phyloP scores from a whole-genome alignment of 2,329 filamentous ascomycete species.

The Chlorencoelia australis region DNA sequence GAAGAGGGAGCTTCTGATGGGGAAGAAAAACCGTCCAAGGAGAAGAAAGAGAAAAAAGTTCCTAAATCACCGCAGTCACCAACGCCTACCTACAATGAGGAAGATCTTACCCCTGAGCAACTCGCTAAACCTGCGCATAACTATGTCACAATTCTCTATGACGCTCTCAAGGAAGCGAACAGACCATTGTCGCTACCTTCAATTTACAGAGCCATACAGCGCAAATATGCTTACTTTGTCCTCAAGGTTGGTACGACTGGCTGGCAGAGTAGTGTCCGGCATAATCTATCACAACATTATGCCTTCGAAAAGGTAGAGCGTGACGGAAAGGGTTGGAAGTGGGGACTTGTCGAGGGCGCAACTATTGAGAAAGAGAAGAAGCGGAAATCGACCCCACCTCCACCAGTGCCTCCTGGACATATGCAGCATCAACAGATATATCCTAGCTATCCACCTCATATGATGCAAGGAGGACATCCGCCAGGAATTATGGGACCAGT shows the following conservation, averaged over 20 bases:
- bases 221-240: constrained; percentile 48
- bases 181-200: constrained; percentile 46
- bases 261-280: constrained; percentile 53
- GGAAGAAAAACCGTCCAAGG: constrained; percentile 32
- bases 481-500: constrained; percentile 19
- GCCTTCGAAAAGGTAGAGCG: constrained; percentile 44
- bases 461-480: constrained; percentile 13
- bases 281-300: constrained; percentile 47
- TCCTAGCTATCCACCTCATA: constrained; percentile 16
- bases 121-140: constrained; percentile 54
- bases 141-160: constrained; percentile 47
- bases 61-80: constrained; percentile 33
- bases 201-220: constrained; percentile 48
- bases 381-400: constrained; percentile 31
- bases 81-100: constrained; percentile 41
- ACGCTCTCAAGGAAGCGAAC: constrained; percentile 40
- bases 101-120: constrained; percentile 60
- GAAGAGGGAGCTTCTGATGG: constrained; percentile 42
- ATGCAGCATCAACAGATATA: constrained; percentile 24
- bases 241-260: constrained; percentile 42
- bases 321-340: constrained; percentile 46
- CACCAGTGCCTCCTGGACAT: constrained; percentile 25
- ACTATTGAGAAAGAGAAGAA: constrained; percentile 49
- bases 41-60: constrained; percentile 49
- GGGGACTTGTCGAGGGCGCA: constrained; percentile 41